Base-by-base conservation (phyloP, 768 basidiomycete species). In the Mycena leptocephala region DNA sequence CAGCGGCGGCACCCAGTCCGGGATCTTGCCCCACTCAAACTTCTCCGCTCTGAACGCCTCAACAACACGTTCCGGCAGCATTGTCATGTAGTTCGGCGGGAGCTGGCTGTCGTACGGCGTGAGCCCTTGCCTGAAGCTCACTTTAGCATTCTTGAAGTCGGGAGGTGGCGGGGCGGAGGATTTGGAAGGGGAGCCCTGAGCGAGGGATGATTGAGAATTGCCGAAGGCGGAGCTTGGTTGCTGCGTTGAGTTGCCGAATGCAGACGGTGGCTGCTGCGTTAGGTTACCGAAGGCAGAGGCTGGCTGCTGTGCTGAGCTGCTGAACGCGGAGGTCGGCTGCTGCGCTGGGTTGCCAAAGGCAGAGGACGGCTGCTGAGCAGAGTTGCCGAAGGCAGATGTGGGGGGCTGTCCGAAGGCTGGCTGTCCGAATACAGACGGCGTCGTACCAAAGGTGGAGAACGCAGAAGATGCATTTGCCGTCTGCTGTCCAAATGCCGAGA, bases 11-110 rank as follows among this genome's bases (percentile, higher is more conserved):
- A 93, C 86, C 92, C 92, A 95, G 72, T 94, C 94, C 1, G 95
- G 95, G 59, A 96, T 88, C 74, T 89, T 89, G 61, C 81, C 92
- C 91, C 91, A 94, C 79, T 91, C 92, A 79, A 95, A 96, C 83
- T 84, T 91, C 68, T 86, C 84, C 24, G 83, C 83, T 76, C 85
- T 80, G 79, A 95, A 95, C 48, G 92, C 92, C 8, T 89, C 88
- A 79, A 87, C 81, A 66, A 86, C 90, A 7, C 79, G 80, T 61
- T 85, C 80, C 2, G 95, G 93, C 30, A 95, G 78, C 24, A 90
- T 81, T 64, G 90, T 84, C 41, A 86, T 74, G 82, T 95, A 96
- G 77, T 92, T 88, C n/a, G 79, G 77, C 8, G 94, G 94, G 37
- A 95, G 85, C 30, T 89, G 80, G 37, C 70, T 78, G 72, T 92